A percentile compares a stretch with the other conserved stretches of the same genome.
Conservation (phyloP, 2,329 filamentous ascomycete genomes). For the Ceratocystis smalleyi region DNA sequence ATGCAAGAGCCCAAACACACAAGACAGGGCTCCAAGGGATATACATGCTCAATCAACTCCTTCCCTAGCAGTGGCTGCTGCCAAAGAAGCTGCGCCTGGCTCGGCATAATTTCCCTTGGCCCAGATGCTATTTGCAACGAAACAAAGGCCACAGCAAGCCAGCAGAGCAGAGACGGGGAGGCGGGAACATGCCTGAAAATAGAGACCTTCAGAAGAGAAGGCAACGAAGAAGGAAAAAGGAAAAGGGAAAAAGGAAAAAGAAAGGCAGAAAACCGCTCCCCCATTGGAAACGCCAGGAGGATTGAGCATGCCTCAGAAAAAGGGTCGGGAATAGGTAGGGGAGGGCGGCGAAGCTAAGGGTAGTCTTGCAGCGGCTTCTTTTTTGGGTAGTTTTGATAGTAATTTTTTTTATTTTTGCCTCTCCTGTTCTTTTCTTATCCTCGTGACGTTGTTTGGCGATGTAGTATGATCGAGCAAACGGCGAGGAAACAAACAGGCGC, state of each 20-base stretch:
- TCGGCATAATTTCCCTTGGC: constrained; percentile 4
- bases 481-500: not conserved
- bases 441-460: not conserved
- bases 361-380: not conserved
- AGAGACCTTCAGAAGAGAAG: not conserved
- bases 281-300: not conserved
- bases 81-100: constrained; percentile 3
- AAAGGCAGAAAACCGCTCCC: not conserved
- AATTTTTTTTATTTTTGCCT: not conserved
- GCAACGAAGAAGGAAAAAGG: too few species aligned
- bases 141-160: not conserved
- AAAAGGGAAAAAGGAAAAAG: too few species aligned
- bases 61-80: not conserved
- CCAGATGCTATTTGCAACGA: constrained; percentile 3
- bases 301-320: not conserved
- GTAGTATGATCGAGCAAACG: not conserved
- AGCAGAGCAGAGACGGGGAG: not conserved
- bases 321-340: not conserved
- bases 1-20: not conserved
- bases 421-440: not conserved
- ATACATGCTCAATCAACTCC: not conserved
- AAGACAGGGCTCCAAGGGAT: not conserved
- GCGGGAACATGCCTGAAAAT: constrained; percentile 1
- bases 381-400: not conserved
- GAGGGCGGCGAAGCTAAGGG: not conserved